phyloP scores from a whole-genome alignment of 2,329 filamentous ascomycete genomes.

The Sordariomycetes sp. region DNA sequence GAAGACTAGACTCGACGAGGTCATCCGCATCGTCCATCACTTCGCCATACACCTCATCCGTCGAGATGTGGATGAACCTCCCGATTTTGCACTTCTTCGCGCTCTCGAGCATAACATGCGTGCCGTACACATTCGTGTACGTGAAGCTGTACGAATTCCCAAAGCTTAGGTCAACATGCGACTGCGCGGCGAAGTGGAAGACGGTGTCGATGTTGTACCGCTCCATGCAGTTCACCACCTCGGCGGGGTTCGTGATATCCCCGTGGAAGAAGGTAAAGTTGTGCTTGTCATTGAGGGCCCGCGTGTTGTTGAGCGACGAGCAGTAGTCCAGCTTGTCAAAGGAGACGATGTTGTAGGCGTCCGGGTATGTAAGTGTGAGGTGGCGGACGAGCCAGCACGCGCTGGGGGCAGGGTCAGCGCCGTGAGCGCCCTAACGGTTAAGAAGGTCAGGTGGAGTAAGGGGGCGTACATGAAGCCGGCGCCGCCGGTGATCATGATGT shows the following conservation, averaged over 20 bases:
- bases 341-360: slow-evolving; percentile 65
- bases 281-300: slow-evolving; percentile 47
- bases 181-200: slow-evolving; percentile 77
- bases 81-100: slow-evolving; percentile 58
- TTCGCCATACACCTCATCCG: slow-evolving; percentile 78
- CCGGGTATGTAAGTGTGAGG: slow-evolving; percentile 58
- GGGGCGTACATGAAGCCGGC: slow-evolving; percentile 71
- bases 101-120: slow-evolving; percentile 69
- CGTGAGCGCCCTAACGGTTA: neutral
- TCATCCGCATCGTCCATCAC: slow-evolving; percentile 60
- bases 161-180: slow-evolving; percentile 72
- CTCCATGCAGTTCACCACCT: slow-evolving; percentile 59
- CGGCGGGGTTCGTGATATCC: slow-evolving; percentile 58
- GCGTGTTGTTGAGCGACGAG: slow-evolving; percentile 67
- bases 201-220: slow-evolving; percentile 65
- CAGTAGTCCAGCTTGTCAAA: slow-evolving; percentile 82
- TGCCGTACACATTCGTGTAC: slow-evolving; percentile 70
- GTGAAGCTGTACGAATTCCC: slow-evolving; percentile 74
- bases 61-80: slow-evolving; percentile 71
- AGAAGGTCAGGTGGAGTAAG: neutral
- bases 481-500: slow-evolving; percentile 74
- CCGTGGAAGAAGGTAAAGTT: slow-evolving; percentile 75
- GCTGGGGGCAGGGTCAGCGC: slow-evolving; percentile 25
- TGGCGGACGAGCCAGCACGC: slow-evolving; percentile 76
- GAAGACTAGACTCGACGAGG: slow-evolving; percentile 57